Evolutionary conservation across 176 grass and related monocot genomes (phyloP), one percentile per base, ranked within the genome.

Genomic region (Metroxylon sagu): DNA sequence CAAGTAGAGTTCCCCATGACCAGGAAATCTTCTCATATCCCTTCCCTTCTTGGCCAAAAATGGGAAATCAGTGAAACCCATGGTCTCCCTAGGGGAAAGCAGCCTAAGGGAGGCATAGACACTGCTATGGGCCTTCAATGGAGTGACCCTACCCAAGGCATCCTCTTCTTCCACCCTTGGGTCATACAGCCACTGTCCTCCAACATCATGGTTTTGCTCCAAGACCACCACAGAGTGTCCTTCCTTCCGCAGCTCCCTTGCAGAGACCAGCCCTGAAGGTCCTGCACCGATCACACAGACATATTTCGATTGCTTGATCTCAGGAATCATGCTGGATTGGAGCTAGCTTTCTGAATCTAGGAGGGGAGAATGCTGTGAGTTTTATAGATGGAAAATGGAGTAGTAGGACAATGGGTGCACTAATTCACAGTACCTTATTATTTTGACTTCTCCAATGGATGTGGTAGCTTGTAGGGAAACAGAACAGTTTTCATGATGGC

Each of bases 141-240:
- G 74, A n/a, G 29, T 28, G 16, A 14, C 4, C 18, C 50, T 19
- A 16, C 72, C 77, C 0, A 79, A 52, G 5, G 54, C 51, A 27
- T 72, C 59, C 26, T 35, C 49, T 5, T 0, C 50, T 35, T 81
- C 63, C 52, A 23, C 28, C 0, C 0, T 14, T 1, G 73, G 21
- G 27, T 77, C 73, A 50, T 81, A 85, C 49, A 85, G 64, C 83
- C 83, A 85, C 49, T 72, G 62, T n/a, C 83, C 73, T 26, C 83
- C 83, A 1, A 74, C 65, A 25, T 61, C 67, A 23, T 8, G 7
- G n/a, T 35, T 55, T 66, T 81, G 68, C 68, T 85, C 82, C 51
- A 85, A 12, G 10, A 85, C 67, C 12, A 70, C 62, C 12, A 85
- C 72, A 5, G 14, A 19, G 53, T 73, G 83, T 19, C 73, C 71